Conservation (phyloP, 1,284 basidiomycete genomes). For the Chalciporus piperatoides region DNA sequence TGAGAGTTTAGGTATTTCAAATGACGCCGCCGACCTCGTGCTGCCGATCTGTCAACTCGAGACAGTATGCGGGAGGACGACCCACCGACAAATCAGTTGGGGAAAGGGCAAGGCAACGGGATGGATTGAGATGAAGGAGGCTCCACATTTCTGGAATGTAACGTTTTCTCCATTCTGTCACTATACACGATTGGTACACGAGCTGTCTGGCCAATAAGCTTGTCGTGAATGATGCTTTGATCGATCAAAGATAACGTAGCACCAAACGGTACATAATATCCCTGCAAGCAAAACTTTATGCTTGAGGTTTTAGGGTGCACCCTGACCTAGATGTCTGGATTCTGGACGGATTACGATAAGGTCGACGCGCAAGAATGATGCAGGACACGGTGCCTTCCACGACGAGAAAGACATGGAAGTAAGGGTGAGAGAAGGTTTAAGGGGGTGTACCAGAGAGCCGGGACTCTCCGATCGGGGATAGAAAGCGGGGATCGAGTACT, state of each 20-base stretch:
- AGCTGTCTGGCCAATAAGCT: conserved; percentile 15
- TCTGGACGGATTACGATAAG: conserved; percentile 14
- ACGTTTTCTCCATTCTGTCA: conserved; percentile 28
- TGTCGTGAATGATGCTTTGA: conserved; percentile 22
- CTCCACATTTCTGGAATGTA: conserved; percentile 22
- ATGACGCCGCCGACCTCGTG: conserved; percentile 11
- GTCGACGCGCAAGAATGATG: conserved; percentile 11
- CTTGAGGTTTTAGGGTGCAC: conserved; percentile 27
- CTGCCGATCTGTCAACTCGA: too few relatives aligned
- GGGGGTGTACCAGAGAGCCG: conserved; percentile 10
- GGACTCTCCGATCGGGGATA: conserved; percentile 27
- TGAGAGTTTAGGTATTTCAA: conserved; percentile 29
- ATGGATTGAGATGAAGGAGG: conserved; percentile 8
- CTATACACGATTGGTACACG: conserved; percentile 13
- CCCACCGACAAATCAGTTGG: conserved; percentile 13
- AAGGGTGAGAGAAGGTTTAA: conserved; percentile 8
- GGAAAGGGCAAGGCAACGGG: conserved; percentile 6
- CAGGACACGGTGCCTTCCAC: conserved; percentile 13
- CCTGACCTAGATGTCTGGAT: conserved; percentile 23
- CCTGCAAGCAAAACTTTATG: conserved; percentile 23
- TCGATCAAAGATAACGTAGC: conserved; percentile 26
- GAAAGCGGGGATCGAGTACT: not conserved
- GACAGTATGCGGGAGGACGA: conserved; percentile 3
- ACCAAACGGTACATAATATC: conserved; percentile 31
- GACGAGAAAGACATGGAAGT: conserved; percentile 4